Evolutionary conservation across 441 rosid genomes (phyloP).

Genomic region (Croton laevigatus): DNA sequence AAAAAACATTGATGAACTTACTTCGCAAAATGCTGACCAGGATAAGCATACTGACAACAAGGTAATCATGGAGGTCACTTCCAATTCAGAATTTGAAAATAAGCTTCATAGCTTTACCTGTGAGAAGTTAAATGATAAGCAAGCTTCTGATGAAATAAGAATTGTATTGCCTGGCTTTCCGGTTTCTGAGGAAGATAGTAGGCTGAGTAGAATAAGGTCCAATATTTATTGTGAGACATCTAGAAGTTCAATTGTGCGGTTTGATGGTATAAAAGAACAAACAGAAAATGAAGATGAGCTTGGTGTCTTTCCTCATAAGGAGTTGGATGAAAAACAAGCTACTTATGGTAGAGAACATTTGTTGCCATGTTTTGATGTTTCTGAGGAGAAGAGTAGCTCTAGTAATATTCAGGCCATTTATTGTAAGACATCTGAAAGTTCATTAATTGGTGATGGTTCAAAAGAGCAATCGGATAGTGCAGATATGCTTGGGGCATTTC

Average conservation of each 20-base stretch:
- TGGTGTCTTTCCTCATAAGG: conserved; percentile 27
- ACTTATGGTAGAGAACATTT: conserved; percentile 25
- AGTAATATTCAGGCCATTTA: not conserved
- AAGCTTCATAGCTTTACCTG: conserved; percentile 26
- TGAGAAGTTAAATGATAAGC: conserved; percentile 26
- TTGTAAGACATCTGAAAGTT: not conserved
- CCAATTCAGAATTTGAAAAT: conserved; percentile 14
- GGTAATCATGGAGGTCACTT: conserved; percentile 18
- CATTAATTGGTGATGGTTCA: not conserved
- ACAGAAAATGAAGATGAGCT: conserved; percentile 19
- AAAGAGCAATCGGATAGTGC: conserved; percentile 12
- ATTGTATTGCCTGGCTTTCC: conserved; percentile 13
- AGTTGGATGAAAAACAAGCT: conserved; percentile 26
- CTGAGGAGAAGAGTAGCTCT: conserved; percentile 16
- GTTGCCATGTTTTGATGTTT: conserved; percentile 17
- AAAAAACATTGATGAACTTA: conserved; percentile 27
- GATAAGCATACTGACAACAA: conserved; percentile 21
- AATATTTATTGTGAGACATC: not conserved
- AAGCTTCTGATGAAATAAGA: conserved; percentile 24
- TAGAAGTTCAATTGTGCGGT: not conserved
- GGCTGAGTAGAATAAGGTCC: not conserved
- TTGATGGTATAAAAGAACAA: not conserved
- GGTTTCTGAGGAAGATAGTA: conserved; percentile 20
- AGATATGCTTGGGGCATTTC: conserved; percentile 26
- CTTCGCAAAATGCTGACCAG: conserved; percentile 16